phyloP scores from a whole-genome alignment of 1,139 yeast genomes.

The Groenewaldozyma sp. region DNA sequence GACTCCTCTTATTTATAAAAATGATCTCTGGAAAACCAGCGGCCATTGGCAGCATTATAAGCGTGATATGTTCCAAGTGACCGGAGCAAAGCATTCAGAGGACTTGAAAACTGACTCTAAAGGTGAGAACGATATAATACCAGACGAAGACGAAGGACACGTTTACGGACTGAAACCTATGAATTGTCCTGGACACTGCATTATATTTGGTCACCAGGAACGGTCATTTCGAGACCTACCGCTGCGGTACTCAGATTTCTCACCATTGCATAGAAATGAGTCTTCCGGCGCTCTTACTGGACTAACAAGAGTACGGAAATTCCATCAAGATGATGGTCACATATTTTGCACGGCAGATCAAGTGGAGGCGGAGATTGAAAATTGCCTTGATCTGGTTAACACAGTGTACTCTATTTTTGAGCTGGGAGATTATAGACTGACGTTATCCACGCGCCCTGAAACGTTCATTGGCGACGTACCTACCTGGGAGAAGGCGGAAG shows the following conservation, averaged over 20 bases:
- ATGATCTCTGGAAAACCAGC: slow-evolving; percentile 77
- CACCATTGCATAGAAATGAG: slow-evolving; percentile 92
- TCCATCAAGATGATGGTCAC: slow-evolving; percentile 98
- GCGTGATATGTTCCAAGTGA: slow-evolving; percentile 85
- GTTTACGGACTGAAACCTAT: slow-evolving; percentile 87
- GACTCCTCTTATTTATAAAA: slow-evolving; percentile 84
- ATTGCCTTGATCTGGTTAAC: slow-evolving; percentile 66
- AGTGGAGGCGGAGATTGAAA: slow-evolving; percentile 65
- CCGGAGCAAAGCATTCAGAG: slow-evolving; percentile 25
- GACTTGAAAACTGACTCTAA: slow-evolving; percentile 29
- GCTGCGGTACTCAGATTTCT: slow-evolving; percentile 80
- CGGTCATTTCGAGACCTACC: slow-evolving; percentile 89
- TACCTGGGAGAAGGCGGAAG: slow-evolving; percentile 84
- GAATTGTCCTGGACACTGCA: slow-evolving; percentile 98
- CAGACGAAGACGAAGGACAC: slow-evolving; percentile 31
- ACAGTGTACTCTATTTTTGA: slow-evolving; percentile 76
- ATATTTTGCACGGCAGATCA: slow-evolving; percentile 84
- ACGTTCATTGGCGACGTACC: slow-evolving; percentile 71
- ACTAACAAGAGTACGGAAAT: slow-evolving; percentile 85
- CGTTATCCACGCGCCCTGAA: slow-evolving; percentile 84
- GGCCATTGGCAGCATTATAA: slow-evolving; percentile 97
- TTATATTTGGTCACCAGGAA: slow-evolving; percentile 72
- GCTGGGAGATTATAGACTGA: slow-evolving; percentile 56
- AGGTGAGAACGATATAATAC: slow-evolving; percentile 33
- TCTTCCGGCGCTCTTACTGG: slow-evolving; percentile 93